Evolutionary conservation across 139 green algal species (phyloP), one percentile per base, ranked within the genome.

Genomic region (Nannochloris sp.): DNA sequence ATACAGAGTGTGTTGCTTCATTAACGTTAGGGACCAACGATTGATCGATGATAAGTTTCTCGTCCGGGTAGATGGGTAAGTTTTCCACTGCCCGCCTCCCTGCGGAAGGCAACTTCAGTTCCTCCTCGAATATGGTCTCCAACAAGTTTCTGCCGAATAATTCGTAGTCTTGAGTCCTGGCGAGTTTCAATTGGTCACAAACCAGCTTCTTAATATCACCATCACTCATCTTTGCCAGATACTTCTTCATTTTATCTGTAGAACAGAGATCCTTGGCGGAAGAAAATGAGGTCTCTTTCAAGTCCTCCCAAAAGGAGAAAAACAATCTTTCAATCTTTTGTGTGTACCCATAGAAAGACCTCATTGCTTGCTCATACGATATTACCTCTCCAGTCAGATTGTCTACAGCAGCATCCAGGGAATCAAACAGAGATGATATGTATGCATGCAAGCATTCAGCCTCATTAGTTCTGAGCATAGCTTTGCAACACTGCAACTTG

Each of bases 11-110:
- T 69, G 58, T 54, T 16, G 36, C 2, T 12, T 11, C 11, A 46
- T 34, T 5, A 58, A 64, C 12, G 11, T 61, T 21, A 18, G 83
- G 83, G 9, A 92, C 74, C 69, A 91, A 74, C 57, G 81, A 81
- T 63, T 91, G 83, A 64, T 97, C 87, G 84, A 87, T 96, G 57
- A 99, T 80, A 44, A 97, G 68, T 21, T 76, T 62, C 72, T 99
- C 93, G 21, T 87, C 97, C 11, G 93, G 93, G 78, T 98, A 99
- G 36, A 99, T 81, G 29, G 93, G 93, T 79, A 99, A 88, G 49
- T 78, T 79, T 51, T 95, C 93, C 57, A 98, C 75, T 19, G 79
- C 61, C 37, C 88, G 78, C 5, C 82, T 78, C 80, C 94, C 86
- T 3, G 5, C 16, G 24, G 60, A 69, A 15, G 83, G 78, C 51